These are phyloP conservation scores for Phragmites australis DNA, from an alignment of 176 grass and related monocot species.

Conservation along the genomic window DNA sequence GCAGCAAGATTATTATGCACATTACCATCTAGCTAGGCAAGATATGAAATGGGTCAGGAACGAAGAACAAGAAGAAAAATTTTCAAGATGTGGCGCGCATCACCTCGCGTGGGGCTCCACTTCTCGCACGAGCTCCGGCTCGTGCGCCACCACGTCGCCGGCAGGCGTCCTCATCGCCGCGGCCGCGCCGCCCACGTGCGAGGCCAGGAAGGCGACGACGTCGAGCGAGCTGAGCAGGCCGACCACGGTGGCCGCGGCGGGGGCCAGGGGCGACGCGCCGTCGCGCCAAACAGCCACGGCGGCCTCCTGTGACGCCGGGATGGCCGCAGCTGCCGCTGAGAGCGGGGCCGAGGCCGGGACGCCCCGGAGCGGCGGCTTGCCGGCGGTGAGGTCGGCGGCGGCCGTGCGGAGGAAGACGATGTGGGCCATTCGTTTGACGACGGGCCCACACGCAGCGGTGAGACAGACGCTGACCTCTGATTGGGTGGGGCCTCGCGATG, in stretches of 20 bases:
- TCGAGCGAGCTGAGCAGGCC: constrained; percentile 67
- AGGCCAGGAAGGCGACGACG: constrained; percentile 53
- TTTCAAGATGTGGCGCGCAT: background rate
- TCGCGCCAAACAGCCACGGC: constrained; percentile 58
- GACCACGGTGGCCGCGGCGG: constrained; percentile 41
- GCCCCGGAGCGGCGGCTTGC: constrained; percentile 57
- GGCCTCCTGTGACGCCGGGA: constrained; percentile 55
- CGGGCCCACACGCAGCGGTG: background rate
- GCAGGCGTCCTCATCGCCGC: constrained; percentile 44
- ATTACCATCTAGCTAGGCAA: background rate
- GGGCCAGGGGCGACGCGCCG: constrained; percentile 13
- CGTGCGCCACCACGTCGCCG: constrained; percentile 55
- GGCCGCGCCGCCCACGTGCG: background rate
- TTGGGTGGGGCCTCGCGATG: background rate
- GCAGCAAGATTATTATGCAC: background rate
- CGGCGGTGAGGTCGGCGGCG: constrained; percentile 60
- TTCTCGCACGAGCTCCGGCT: constrained; percentile 45
- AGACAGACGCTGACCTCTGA: constrained; percentile 40
- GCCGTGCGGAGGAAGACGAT: constrained; percentile 51
- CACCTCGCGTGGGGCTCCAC: constrained; percentile 57
- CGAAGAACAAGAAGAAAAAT: background rate
- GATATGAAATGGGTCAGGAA: background rate
- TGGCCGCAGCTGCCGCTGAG: constrained; percentile 43
- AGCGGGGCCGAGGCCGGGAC: constrained; percentile 55
- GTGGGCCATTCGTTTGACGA: constrained; percentile 41